These are phyloP conservation scores for Hyphodiscus sp. DNA, from an alignment of 2,329 filamentous ascomycete species.

Conservation along the genomic window DNA sequence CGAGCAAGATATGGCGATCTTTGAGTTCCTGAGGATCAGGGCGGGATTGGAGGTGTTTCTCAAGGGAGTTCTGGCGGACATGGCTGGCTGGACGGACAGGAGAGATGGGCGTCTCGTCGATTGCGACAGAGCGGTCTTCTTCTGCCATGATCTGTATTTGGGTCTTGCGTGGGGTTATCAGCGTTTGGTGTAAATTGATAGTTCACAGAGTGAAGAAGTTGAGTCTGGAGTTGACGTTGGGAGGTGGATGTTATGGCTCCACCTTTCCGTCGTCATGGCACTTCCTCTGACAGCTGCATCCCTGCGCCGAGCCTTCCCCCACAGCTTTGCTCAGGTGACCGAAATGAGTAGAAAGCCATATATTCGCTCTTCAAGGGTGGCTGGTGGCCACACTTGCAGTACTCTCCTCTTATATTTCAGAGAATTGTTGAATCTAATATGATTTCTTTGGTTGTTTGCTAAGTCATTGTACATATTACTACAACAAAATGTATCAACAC, in stretches of 20 bases:
- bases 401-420: too few relatives aligned
- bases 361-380: too few relatives aligned
- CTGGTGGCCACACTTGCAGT: too few relatives aligned
- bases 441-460: too few relatives aligned
- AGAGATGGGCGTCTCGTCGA: constrained; percentile 46
- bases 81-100: constrained; percentile 41
- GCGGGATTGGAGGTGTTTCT: constrained; percentile 65
- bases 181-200: background rate
- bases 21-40: constrained; percentile 60
- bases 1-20: constrained; percentile 60
- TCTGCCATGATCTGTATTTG: constrained; percentile 16
- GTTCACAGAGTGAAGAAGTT: background rate
- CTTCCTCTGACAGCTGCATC: background rate
- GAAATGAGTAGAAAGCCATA: too few relatives aligned
- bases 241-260: background rate
- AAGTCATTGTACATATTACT: too few relatives aligned
- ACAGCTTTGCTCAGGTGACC: too few relatives aligned
- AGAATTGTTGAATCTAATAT: too few relatives aligned
- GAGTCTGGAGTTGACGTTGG: background rate
- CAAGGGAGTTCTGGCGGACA: constrained; percentile 61
- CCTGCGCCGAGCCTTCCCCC: too few relatives aligned
- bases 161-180: background rate
- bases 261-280: background rate
- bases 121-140: constrained; percentile 12
- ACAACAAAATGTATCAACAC: too few relatives aligned